Base-by-base conservation (phyloP, 164 flowering plant genomes). In the Berberis thunbergii region DNA sequence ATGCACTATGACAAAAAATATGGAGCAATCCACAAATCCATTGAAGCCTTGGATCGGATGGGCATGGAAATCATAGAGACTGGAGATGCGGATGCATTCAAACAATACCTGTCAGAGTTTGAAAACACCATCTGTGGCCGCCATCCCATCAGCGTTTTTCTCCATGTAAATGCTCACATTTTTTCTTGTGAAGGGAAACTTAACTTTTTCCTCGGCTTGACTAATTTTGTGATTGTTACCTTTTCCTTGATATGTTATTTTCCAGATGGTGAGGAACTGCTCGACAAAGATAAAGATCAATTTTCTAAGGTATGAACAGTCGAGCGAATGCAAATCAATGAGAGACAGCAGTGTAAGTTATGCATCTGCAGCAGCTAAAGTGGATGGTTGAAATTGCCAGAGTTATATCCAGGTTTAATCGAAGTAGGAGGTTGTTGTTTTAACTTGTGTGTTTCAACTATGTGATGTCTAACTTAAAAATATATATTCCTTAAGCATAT, bases 321-420 rank as follows among this genome's bases (percentile, higher is more conserved):
- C 99, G 2, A 95, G 97, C 60, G 88, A 85, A 66, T 95, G 99
- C 91, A 85, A 85, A 70, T 75, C 68, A 62, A 86, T 41, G 71
- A 81, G 88, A 69, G 97, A 91, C 76, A 91, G 97, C 83, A 91
- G 99, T 54, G 99, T 95, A 6, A 91, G 99, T 69, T 95, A 95
- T 69, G 97, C 97, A 57, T 95, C 99, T 64, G 99, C 97, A 8
- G 91, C 90, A 13, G 95, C 96, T 9, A 88, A 81, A 77, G 72
- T 85, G 52, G 95, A 82, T 41, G 59, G 71, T 64, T 86, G 81
- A 87, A 69, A 7, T 9, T 4, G 26, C 42, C 13, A 54, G 48
- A 63, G 26, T 63, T 7, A 64, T 5, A 50, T 41, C 55, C 53
- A 55, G 42, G 54, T 56, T 11, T 54, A 50, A 6, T 59, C 49